Evolutionary conservation across 495 filamentous ascomycete genomes (phyloP), one percentile per base, ranked within the genome.

Genomic region (Hyaloscypha hepaticicola): DNA sequence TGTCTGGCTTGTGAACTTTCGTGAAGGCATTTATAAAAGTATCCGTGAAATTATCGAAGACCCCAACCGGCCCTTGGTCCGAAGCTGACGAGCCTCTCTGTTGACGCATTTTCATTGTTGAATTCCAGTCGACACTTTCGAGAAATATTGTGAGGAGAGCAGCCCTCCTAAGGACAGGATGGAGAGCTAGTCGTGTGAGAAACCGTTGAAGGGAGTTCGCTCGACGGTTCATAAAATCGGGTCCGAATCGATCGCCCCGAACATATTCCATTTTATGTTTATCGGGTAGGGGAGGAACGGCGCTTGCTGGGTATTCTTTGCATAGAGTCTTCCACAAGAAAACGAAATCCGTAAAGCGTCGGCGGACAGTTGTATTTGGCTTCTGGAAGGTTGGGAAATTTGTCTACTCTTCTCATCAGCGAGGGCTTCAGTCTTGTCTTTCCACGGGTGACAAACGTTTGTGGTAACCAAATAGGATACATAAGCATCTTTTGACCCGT

Each of bases 211-310:
- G 80, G 21, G 94, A 97, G 80, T 92, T 90, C 31, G 91, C 92
- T 33, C 95, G 86, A 24, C 95, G 86, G 33, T 85, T 82, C n/a
- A 92, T 98, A 75, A 99, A 99, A 73, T 98, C 96, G 19, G 88
- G 75, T 1, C 93, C 92, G 76, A 99, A 99, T 48, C 95, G 88
- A 77, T 98, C 93, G 59, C 96, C 96, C 58, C 92, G 89, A 38
- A 97, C 96, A 71, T 97, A 97, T 71, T 95, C 91, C 90, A 99
- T 95, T 74, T 96, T 96, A 82, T 98, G 93, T 78, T 99, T 99
- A 75, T 98, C 95, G 52, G 95, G 95, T 63, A 98, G 80, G 55
- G 95, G 95, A 45, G 95, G 95, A 14, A 99, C 93, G 49, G 95
- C 96, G 78, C 87, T 92, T 73, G 88, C 89, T 33, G 92, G 92